Evolutionary conservation across 1,284 basidiomycete genomes (phyloP).

Genomic region (Wallemia ichthyophaga): DNA sequence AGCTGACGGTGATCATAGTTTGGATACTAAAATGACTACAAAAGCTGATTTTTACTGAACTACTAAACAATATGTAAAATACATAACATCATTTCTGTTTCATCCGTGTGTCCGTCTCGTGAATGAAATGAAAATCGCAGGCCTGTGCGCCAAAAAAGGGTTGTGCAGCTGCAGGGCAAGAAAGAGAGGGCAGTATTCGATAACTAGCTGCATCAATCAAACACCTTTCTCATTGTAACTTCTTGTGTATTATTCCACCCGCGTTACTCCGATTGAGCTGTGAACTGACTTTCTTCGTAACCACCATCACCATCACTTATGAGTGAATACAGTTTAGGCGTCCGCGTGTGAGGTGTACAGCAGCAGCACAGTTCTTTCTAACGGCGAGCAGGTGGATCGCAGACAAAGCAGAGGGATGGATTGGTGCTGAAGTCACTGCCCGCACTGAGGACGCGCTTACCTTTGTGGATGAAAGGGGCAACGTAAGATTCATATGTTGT

Average conservation of each 20-base stretch:
- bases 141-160: no score
- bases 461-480: conserved; percentile 56
- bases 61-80: background rate
- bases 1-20: background rate
- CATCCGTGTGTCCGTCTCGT: no score
- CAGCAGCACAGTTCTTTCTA: no score
- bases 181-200: no score
- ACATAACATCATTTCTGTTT: background rate
- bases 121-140: no score
- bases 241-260: background rate
- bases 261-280: background rate
- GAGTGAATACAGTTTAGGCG: background rate
- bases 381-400: conserved; percentile 26
- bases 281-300: background rate
- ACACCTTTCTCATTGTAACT: no score
- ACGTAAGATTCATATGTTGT: conserved; percentile 22
- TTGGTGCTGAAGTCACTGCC: conserved; percentile 49
- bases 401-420: conserved; percentile 75
- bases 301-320: background rate
- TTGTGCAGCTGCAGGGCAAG: no score
- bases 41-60: background rate
- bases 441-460: conserved; percentile 33
- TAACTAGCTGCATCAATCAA: no score
- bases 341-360: background rate
- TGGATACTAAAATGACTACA: background rate